Evolutionary conservation across 1,284 basidiomycete genomes (phyloP), one percentile per base, ranked within the genome.

Genomic region (Malassezia yamatoensis): DNA sequence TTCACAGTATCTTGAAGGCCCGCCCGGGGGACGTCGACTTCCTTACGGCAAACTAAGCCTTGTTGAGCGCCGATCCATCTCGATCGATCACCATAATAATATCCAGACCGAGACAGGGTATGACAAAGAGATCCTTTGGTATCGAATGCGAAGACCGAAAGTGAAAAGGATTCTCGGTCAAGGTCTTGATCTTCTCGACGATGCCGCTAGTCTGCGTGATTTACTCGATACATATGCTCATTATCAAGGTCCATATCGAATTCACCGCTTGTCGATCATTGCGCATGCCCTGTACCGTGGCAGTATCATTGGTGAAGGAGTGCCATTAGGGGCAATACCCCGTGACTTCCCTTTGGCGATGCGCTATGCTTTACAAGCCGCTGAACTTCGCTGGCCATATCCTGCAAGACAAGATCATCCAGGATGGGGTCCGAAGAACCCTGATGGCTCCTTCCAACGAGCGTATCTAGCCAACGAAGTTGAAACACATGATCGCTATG

Each of bases 1-100:
- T 77, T 77, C 77, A 2, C 78, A 80, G 56, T 96, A 87, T 76
- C 72, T 83, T 36, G 81, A 83, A 0, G 93, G 94, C 5, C 90
- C 94, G 13, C 88, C 90, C 0, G 90, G 90, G 9, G 94, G 94
- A 9, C 80, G 84, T 11, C 87, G 87, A 0, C 78, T 98, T 3
- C 88, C 89, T 0, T 83, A 88, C 48, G 84, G 85, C 0, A 81
- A 88, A 32, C 85, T 88, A 0, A 81, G 86, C 7, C 78, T 98
- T 4, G 93, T 91, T 1, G 94, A 98, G 76, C 80, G 91, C 20
- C 32, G 21, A 24, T 32, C 29, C 5, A 20, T 53, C 8, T 6
- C 11, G 49, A 12, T 21, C 16, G 40, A 24, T 29, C 11, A 5
- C 18, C 38, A 18, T 15, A 39, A 29, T 24, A 12, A 10, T 9